These are phyloP conservation scores for Venturia oleaginea DNA, from an alignment of 2,329 filamentous ascomycete species.

Conservation along the genomic window DNA sequence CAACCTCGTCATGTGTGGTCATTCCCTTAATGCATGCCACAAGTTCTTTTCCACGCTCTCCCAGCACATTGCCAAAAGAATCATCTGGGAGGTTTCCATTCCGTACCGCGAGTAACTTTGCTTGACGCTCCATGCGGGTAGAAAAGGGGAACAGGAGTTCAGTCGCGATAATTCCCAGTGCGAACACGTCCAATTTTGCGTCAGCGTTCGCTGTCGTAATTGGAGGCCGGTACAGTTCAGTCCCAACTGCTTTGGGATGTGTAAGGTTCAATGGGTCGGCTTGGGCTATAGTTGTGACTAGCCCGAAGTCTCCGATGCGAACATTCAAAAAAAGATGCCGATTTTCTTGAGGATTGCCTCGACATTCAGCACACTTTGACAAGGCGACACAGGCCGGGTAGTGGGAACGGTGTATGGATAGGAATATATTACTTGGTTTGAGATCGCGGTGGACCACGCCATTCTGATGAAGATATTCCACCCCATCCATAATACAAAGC, in stretches of 20 bases:
- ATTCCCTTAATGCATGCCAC: conserved; percentile 8
- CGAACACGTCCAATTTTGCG: conserved; percentile 52
- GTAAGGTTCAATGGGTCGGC: conserved; percentile 17
- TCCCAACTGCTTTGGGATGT: conserved; percentile 43
- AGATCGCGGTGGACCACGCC: conserved; percentile 57
- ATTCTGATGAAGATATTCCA: conserved; percentile 54
- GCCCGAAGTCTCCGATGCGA: conserved; percentile 59
- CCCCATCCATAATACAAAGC: conserved; percentile 51
- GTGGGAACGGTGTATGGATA: conserved; percentile 30
- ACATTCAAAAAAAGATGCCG: conserved; percentile 41
- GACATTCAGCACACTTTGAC: conserved; percentile 38
- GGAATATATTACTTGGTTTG: conserved; percentile 60
- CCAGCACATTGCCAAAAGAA: neutral
- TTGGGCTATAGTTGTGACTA: conserved; percentile 47
- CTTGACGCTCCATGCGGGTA: conserved; percentile 19
- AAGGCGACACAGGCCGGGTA: conserved; percentile 33
- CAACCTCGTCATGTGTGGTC: neutral
- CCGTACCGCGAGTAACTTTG: neutral
- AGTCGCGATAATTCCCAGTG: conserved; percentile 53
- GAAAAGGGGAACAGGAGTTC: conserved; percentile 50
- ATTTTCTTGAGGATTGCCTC: conserved; percentile 18
- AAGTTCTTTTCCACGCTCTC: neutral
- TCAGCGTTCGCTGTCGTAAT: conserved; percentile 23
- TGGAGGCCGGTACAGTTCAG: conserved; percentile 51
- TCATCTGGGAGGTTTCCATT: conserved; percentile 1